Evolutionary conservation across 768 basidiomycete species (phyloP), one percentile per base, ranked within the genome.

Genomic region (Flagelloscypha sp.): DNA sequence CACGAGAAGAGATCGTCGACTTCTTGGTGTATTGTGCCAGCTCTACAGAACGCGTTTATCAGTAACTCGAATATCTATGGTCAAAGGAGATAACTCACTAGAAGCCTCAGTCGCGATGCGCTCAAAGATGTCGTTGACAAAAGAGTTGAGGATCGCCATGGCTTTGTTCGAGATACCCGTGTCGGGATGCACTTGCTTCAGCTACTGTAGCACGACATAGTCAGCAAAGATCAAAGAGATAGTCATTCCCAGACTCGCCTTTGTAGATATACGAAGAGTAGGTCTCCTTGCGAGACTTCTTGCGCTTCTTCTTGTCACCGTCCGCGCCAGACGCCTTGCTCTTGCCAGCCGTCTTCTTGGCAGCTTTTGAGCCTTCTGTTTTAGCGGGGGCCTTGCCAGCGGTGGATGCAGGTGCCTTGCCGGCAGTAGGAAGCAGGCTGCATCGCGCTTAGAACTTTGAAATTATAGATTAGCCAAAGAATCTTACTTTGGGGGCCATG

Each of bases 141-240:
- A 85, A 0, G 83, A 84, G 68, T 85, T 81, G 45, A 83, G 64
- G 55, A 85, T 84, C 35, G 81, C 77, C 80, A 84, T 82, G 8
- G 79, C 79, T 63, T 87, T 86, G 76, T 84, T 87, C 35, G 84
- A 87, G 66, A 89, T 87, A 78, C 86, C 87, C 43, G 86, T 88
- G 60, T 88, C 87, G 42, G 87, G 87, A 70, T 89, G 87, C 40
- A 89, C 87, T 63, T 89, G 86, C 69, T 85, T 87, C 55, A 89
- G 69, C 50, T n/a, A 87, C 86, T 82, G 35, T 10, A 37, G 21
- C 13, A 33, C 37, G 18, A 36, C 23, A 46, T 16, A 23, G 28
- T 25, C 30, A 27, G 25, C 7, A 16, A 16, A 17, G 9, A 16
- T 11, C 21, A n/a, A 2, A 1, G 13, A 12, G 8, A 44, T 15